A percentile compares a stretch with the other conserved stretches of the same genome.
Conservation (phyloP, 495 filamentous ascomycete species). For the Aspergillus mulundensis region DNA sequence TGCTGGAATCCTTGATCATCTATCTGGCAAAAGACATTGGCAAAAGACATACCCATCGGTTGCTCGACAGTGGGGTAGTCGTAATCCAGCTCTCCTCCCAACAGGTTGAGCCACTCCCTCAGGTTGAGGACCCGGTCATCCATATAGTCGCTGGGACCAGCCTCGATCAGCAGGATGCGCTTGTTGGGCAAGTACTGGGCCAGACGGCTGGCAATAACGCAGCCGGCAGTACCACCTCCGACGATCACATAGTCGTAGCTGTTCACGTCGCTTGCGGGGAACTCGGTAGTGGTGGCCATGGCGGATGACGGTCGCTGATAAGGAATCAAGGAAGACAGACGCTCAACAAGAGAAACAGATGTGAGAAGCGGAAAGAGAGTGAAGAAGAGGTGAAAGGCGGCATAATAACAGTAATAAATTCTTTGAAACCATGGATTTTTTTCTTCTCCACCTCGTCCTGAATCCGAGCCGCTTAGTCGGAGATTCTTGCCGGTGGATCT, state of each 20-base stretch:
- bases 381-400: background rate
- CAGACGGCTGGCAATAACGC: constrained; percentile 73
- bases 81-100: constrained; percentile 80
- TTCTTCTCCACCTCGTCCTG: constrained; percentile 2
- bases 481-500: constrained; percentile 7
- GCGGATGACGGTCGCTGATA: constrained; percentile 20
- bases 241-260: constrained; percentile 84
- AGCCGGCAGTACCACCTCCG: constrained; percentile 83
- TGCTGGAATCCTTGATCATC: background rate
- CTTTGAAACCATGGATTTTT: background rate
- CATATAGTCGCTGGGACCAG: constrained; percentile 57
- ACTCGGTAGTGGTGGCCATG: constrained; percentile 58
- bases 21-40: constrained; percentile 25
- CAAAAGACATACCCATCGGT: constrained; percentile 60
- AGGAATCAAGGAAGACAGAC: background rate
- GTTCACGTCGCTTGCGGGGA: constrained; percentile 55
- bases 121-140: constrained; percentile 69
- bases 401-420: constrained; percentile 1
- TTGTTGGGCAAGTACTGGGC: constrained; percentile 64
- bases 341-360: background rate
- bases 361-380: constrained; percentile 6
- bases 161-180: constrained; percentile 62
- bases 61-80: constrained; percentile 85
- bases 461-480: constrained; percentile 1
- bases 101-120: constrained; percentile 72